phyloP scores from a whole-genome alignment of 1,284 basidiomycete species.

The Heliocybe sulcata region DNA sequence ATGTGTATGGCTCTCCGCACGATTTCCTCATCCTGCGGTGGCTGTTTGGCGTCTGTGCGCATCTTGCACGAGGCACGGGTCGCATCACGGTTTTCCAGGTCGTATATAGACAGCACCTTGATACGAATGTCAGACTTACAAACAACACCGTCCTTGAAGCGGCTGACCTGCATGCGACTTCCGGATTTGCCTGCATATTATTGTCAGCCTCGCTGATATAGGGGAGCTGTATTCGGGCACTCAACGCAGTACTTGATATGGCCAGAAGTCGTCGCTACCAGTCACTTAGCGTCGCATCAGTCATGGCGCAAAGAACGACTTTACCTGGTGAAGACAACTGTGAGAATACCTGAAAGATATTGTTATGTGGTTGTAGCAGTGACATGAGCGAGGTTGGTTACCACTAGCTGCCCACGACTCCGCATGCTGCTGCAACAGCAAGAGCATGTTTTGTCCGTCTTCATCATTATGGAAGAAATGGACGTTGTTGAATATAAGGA shows the following conservation, averaged over 20 bases:
- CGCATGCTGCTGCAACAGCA: constrained; percentile 80
- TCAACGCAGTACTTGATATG: constrained; percentile 45
- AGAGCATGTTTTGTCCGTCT: constrained; percentile 67
- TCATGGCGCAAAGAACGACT: constrained; percentile 19
- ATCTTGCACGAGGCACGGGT: constrained; percentile 52
- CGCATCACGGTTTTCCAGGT: constrained; percentile 60
- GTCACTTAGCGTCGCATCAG: too few species aligned
- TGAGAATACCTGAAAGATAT: constrained; percentile 52
- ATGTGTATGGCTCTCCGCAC: constrained; percentile 44
- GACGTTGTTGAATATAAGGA: constrained; percentile 73
- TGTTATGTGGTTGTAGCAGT: constrained; percentile 4
- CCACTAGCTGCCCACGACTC: constrained; percentile 80
- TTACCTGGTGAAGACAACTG: constrained; percentile 74
- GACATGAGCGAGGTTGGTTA: constrained; percentile 23
- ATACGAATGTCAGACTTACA: constrained; percentile 1
- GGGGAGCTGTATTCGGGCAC: neutral
- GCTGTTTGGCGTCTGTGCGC: constrained; percentile 28
- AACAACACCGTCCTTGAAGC: neutral
- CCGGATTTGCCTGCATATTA: constrained; percentile 44
- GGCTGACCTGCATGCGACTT: constrained; percentile 62
- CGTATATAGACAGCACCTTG: constrained; percentile 67
- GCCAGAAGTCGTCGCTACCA: constrained; percentile 78
- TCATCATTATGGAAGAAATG: constrained; percentile 79
- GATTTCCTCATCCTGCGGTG: constrained; percentile 29
- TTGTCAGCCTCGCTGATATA: too few species aligned